These are phyloP conservation scores for Termitomyces sp. DNA, from an alignment of 768 basidiomycete species.

Conservation along the genomic window DNA sequence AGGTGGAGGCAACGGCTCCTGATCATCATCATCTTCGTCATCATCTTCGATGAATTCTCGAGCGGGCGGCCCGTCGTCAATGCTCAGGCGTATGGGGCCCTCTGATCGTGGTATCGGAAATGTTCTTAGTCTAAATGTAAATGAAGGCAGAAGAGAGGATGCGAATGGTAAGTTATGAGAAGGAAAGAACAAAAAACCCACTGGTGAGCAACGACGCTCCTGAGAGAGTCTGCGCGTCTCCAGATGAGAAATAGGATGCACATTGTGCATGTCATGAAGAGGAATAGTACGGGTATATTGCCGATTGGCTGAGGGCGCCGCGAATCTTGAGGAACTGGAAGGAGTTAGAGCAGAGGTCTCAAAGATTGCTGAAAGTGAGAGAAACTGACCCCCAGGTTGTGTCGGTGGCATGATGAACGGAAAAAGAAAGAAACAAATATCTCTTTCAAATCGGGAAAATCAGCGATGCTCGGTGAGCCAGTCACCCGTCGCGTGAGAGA, in stretches of 20 bases:
- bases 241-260: constrained; percentile 58
- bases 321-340: constrained; percentile 51
- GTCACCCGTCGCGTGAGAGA: not conserved
- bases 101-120: constrained; percentile 40
- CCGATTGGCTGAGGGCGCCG: constrained; percentile 65
- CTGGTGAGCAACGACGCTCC: constrained; percentile 60
- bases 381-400: constrained; percentile 10
- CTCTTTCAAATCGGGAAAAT: not conserved
- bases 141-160: not conserved
- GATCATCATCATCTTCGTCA: constrained; percentile 42
- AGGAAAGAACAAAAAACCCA: constrained; percentile 23
- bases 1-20: constrained; percentile 19
- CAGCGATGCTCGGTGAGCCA: not conserved
- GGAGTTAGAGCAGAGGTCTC: not conserved
- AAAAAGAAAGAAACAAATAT: not conserved
- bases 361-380: not conserved
- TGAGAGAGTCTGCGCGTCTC: constrained; percentile 52
- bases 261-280: constrained; percentile 54
- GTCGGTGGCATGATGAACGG: constrained; percentile 7
- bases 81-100: constrained; percentile 61
- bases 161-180: not conserved
- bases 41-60: constrained; percentile 43
- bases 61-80: constrained; percentile 71
- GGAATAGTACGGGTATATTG: constrained; percentile 44
- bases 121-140: constrained; percentile 47